Evolutionary conservation across 1,284 basidiomycete species (phyloP).

Genomic region (Rhodotorula sp.): DNA sequence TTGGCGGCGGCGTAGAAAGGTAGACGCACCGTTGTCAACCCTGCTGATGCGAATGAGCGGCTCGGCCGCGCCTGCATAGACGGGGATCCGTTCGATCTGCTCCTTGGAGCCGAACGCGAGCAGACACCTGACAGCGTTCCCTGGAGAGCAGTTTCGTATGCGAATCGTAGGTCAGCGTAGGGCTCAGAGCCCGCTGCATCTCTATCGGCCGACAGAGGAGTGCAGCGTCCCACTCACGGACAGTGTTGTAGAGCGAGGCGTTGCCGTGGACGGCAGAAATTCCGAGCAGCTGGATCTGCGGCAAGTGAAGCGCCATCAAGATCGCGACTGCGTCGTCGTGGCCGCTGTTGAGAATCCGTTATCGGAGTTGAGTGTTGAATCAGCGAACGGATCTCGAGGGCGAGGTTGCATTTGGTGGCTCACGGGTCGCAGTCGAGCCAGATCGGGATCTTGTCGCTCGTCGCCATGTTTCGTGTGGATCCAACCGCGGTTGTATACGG

Average conservation of each 20-base stretch:
- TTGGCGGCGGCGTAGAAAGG: too few relatives aligned
- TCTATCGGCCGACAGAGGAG: neutral
- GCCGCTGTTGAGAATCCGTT: slow-evolving; percentile 50
- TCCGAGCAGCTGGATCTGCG: slow-evolving; percentile 66
- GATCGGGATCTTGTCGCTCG: slow-evolving; percentile 5
- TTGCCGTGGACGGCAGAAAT: slow-evolving; percentile 85
- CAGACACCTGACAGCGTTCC: slow-evolving; percentile 39
- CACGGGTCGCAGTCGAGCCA: slow-evolving; percentile 38
- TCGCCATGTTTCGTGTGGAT: too few relatives aligned
- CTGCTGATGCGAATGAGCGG: slow-evolving; percentile 58
- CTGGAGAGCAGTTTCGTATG: slow-evolving; percentile 11
- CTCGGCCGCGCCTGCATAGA: slow-evolving; percentile 65
- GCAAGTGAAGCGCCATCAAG: slow-evolving; percentile 65
- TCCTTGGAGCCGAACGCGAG: slow-evolving; percentile 53
- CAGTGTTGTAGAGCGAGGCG: slow-evolving; percentile 62
- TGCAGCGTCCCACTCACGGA: slow-evolving; percentile 32
- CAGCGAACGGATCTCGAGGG: neutral
- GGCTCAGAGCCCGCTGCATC: too few relatives aligned
- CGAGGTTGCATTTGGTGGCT: neutral
- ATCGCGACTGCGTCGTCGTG: slow-evolving; percentile 83
- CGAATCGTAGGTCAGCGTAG: neutral
- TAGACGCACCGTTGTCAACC: slow-evolving; percentile 16
- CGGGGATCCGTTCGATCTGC: slow-evolving; percentile 53
- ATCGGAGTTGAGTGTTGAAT: neutral
- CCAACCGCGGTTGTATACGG: too few relatives aligned